Evolutionary conservation across 2,329 filamentous ascomycete species (phyloP), one percentile per base, ranked within the genome.

Genomic region (Dichotomopilus funicola): DNA sequence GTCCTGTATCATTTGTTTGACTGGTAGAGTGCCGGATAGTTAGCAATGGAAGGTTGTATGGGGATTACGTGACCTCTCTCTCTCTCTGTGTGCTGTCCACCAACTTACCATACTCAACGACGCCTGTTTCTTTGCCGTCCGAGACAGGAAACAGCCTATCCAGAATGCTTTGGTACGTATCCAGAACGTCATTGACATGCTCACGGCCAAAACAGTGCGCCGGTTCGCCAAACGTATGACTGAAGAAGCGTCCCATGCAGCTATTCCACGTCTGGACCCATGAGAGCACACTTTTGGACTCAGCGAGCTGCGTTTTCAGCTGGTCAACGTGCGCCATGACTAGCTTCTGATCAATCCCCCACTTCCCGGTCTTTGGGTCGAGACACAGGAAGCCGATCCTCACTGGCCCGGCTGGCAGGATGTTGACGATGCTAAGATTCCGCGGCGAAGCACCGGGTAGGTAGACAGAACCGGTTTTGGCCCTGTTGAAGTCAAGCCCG

Each of bases 381-480:
- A 84, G 71, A 43, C 71, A 68, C 46, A 84, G 69, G 62, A 83
- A 81, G 0, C 80, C 81, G 73, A 80, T 80, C 12, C 72, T 73
- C 38, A 84, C 76, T 1, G 74, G 67, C 0, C 80, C 81, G 8
- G 65, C 48, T 0, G 81, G 81, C n/a, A 84, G 70, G 12, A 53
- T 54, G 19, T 61, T 58, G 12, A 59, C 61, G 12, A 63, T 60
- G 7, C 50, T 38, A n/a, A 53, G 13, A 61, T 65, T 60, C 53
- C 54, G 62, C 60, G 52, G 66, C 13, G 49, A 57, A 31, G 60
- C 54, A 9, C 56, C 50, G 1, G 57, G 57, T 12, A 75, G 62
- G 42, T 71, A 71, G 5, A 72, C 68, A 9, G 70, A 73, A 0
- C 73, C 72, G 1, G 72, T 74, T 54, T 74, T 74, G 43, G 62